Evolutionary conservation across 305 asterid genomes (phyloP).

Genomic region (Withania somnifera): DNA sequence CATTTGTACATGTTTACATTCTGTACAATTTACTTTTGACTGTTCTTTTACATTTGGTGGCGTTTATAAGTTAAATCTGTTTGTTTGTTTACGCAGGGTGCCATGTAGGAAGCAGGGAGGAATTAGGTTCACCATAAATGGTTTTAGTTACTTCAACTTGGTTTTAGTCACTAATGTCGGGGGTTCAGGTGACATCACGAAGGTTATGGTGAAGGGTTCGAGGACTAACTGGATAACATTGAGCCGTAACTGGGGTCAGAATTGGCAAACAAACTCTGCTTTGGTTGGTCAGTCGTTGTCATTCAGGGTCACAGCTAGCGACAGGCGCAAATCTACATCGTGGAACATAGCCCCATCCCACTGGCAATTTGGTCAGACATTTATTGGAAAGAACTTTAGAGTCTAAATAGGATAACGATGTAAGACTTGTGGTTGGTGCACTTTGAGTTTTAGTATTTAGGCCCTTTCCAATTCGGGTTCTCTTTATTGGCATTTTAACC

Average conservation of each 20-base stretch:
- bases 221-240: slow-evolving; percentile 48
- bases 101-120: slow-evolving; percentile 75
- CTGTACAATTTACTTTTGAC: too few species aligned
- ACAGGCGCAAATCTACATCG: slow-evolving; percentile 66
- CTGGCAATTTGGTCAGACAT: slow-evolving; percentile 87
- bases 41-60: not conserved
- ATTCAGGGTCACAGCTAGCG: slow-evolving; percentile 53
- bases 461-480: too few species aligned
- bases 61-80: too few species aligned
- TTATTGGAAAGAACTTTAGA: slow-evolving; percentile 66
- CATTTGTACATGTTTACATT: not conserved
- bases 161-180: slow-evolving; percentile 46
- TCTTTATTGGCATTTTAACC: too few species aligned
- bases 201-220: slow-evolving; percentile 36
- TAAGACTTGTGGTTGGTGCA: too few species aligned
- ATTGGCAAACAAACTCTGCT: slow-evolving; percentile 52
- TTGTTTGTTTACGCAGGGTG: slow-evolving; percentile 33
- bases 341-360: slow-evolving; percentile 56
- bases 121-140: slow-evolving; percentile 65
- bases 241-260: slow-evolving; percentile 93
- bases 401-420: slow-evolving; percentile 36
- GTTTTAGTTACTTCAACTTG: slow-evolving; percentile 50
- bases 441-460: too few species aligned
- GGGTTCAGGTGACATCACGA: slow-evolving; percentile 53
- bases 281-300: slow-evolving; percentile 65